A percentile compares a stretch with the other conserved stretches of the same genome.
These are phyloP conservation scores for Microbotryum violaceum DNA, from an alignment of 1,284 basidiomycete genomes.

Conservation along the genomic window DNA sequence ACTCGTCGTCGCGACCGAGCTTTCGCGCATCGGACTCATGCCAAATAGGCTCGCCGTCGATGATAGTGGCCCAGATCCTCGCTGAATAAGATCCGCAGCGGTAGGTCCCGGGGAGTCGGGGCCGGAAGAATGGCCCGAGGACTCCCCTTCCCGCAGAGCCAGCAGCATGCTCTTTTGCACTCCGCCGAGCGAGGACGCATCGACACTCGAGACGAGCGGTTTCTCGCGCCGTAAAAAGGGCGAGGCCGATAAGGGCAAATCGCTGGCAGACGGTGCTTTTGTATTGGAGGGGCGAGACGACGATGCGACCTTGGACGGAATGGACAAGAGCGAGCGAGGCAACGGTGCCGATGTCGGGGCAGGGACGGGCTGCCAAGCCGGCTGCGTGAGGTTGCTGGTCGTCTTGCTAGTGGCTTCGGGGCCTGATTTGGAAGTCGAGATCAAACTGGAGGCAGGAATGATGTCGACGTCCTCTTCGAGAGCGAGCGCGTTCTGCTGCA, in stretches of 20 bases:
- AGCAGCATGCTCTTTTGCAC: conserved; percentile 6
- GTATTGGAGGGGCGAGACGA: conserved; percentile 3
- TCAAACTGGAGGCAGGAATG: too few species aligned
- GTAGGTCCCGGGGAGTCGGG: neutral
- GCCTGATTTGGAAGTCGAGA: too few species aligned
- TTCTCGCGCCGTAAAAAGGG: conserved; percentile 22
- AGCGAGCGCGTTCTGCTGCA: conserved; percentile 12
- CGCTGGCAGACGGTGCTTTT: conserved; percentile 4
- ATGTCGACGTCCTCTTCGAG: conserved; percentile 12
- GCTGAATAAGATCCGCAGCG: neutral
- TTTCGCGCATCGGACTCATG: neutral
- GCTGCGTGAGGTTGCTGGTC: conserved; percentile 19
- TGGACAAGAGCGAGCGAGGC: conserved; percentile 16
- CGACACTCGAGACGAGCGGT: conserved; percentile 3
- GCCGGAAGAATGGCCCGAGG: neutral
- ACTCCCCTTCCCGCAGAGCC: conserved; percentile 4
- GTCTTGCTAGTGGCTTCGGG: neutral
- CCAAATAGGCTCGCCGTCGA: conserved; percentile 2
- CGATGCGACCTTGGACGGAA: neutral
- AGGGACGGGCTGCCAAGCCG: conserved; percentile 24
- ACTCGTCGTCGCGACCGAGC: neutral
- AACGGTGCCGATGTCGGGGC: neutral
- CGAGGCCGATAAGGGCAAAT: conserved; percentile 27
- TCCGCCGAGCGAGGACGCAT: conserved; percentile 6
- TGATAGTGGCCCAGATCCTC: neutral